Percentiles rank a stretch among this genome's conserved stretches.
These are phyloP conservation scores for Pseudomonodictys pantanalensis DNA, from an alignment of 495 filamentous ascomycete genomes.

Conservation along the genomic window DNA sequence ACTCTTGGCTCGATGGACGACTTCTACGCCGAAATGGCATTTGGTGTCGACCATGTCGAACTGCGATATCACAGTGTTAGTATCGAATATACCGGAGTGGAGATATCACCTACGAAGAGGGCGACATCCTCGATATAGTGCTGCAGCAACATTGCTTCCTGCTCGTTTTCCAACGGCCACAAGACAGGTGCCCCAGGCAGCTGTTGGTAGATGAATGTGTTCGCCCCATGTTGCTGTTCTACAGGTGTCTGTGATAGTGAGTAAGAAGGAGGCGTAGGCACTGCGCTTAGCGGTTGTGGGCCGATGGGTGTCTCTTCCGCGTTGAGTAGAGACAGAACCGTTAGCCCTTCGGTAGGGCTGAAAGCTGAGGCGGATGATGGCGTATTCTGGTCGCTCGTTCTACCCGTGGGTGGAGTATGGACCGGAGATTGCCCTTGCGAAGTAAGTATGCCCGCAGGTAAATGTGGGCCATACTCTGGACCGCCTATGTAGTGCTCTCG, in stretches of 20 bases:
- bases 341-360: constrained; percentile 17
- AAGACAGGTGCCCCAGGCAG: constrained; percentile 19
- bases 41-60: constrained; percentile 28
- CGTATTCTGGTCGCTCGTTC: background rate
- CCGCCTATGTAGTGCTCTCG: constrained; percentile 19
- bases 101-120: constrained; percentile 18
- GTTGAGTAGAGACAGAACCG: constrained; percentile 26
- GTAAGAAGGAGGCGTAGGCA: background rate
- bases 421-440: constrained; percentile 5
- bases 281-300: background rate
- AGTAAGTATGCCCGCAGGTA: background rate
- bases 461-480: background rate
- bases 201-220: constrained; percentile 17
- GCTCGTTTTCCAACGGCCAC: constrained; percentile 29
- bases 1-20: constrained; percentile 24
- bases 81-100: background rate
- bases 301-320: constrained; percentile 16
- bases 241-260: background rate
- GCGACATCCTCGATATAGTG: constrained; percentile 29
- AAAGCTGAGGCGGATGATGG: constrained; percentile 1
- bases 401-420: background rate
- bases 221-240: background rate
- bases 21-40: constrained; percentile 19
- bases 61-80: constrained; percentile 5
- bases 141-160: constrained; percentile 28